Evolutionary conservation across 495 filamentous ascomycete genomes (phyloP).

Genomic region (Penicillium paradoxum): DNA sequence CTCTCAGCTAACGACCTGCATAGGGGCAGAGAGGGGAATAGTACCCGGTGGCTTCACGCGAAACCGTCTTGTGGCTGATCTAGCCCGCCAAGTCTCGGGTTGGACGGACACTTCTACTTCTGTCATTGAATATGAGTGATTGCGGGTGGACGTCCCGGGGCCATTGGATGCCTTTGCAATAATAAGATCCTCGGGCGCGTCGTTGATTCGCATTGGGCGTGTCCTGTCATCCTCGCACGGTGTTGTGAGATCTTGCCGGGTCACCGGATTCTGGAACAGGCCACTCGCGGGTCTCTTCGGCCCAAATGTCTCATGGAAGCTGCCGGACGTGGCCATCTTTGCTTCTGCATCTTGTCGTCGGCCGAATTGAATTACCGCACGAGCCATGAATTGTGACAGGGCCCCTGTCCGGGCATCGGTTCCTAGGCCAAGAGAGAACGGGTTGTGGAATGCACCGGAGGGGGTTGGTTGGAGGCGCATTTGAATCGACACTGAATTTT

Average conservation of each 20-base stretch:
- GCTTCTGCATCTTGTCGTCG: constrained; percentile 19
- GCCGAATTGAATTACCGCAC: constrained; percentile 23
- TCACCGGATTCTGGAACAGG: constrained; percentile 32
- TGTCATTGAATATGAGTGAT: constrained; percentile 3
- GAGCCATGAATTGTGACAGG: constrained; percentile 20
- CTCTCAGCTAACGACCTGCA: background rate
- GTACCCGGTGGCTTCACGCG: constrained; percentile 14
- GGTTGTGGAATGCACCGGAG: constrained; percentile 27
- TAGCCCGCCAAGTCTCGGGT: constrained; percentile 26
- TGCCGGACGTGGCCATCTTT: constrained; percentile 22
- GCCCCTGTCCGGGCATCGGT: constrained; percentile 19
- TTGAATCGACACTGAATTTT: constrained; percentile 1
- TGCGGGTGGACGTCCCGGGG: constrained; percentile 10
- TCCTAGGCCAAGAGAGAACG: constrained; percentile 19
- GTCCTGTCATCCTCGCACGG: constrained; percentile 26
- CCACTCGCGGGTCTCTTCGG: constrained; percentile 24
- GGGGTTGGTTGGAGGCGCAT: constrained; percentile 9
- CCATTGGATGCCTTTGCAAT: constrained; percentile 18
- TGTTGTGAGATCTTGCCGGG: constrained; percentile 29
- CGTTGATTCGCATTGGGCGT: constrained; percentile 15
- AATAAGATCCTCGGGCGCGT: constrained; percentile 6
- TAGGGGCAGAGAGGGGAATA: constrained; percentile 8
- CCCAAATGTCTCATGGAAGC: constrained; percentile 29
- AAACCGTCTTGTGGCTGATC: constrained; percentile 22
- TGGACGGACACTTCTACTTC: constrained; percentile 14